Base-by-base conservation (phyloP, 179 eudicot genomes). In the Heliamphora pulchella region DNA sequence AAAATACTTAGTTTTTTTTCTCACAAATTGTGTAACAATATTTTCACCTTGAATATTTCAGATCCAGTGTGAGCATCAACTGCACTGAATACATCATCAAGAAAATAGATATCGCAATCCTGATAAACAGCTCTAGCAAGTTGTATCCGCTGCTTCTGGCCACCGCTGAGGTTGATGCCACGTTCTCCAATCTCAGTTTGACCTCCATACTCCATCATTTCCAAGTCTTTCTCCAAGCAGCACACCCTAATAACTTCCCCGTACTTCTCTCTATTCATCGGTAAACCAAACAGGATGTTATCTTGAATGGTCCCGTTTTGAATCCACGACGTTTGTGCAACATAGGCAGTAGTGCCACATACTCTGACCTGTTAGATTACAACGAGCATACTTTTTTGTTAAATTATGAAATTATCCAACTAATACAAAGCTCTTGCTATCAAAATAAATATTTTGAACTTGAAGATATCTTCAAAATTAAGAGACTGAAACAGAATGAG, bases 1-100 rank as follows among this genome's bases (percentile, higher is more conserved):
- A 13, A 17, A 20, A 9, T 8, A 41, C 1, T 50, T 7, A 2
- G 64, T 54, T 54, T 8, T 58, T 31, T 31, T 31, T 31, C 31
- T 57, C n/a, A 59, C 43, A 48, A 41, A 58, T 11, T 18, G 18
- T 8, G 2, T 39, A 54, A 55, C 7, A 46, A 8, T 53, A 63
- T 63, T 64, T 3, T 84, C 51, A 94, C 99, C 98, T 96, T 94
- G 83, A 96, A 96, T 69, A 96, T 87, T 14, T 90, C 91, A 10
- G 98, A 90, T 5, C 98, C 99, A 31, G 67, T 63, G 22, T 63
- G 43, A 5, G 67, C 67, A 63, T 63, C 67, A 63, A 63, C 67
- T 20, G 67, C 67, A 18, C 67, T 63, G 6, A 63, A 63, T 2
- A 41, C 39, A 41, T 63, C 67, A 20, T 63, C 67, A 63, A 63